These are phyloP conservation scores for Fusarium udum DNA, from an alignment of 2,329 filamentous ascomycete genomes.

Conservation along the genomic window DNA sequence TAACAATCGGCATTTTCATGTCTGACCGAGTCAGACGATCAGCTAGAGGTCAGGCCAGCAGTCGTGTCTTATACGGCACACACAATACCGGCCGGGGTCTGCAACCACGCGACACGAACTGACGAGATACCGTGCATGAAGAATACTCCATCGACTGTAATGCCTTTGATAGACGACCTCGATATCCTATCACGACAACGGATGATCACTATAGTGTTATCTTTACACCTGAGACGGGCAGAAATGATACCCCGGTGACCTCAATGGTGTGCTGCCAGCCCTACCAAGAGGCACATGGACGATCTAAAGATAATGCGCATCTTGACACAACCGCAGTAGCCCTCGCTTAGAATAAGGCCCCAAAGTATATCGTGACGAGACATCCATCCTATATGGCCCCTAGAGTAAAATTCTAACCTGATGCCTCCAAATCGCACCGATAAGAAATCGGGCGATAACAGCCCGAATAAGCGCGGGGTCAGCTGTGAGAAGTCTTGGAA, in stretches of 20 bases:
- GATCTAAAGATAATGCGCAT: not conserved
- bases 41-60: not conserved
- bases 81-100: not conserved
- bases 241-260: conserved; percentile 16
- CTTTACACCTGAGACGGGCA: not conserved
- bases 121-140: not conserved
- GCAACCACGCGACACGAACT: conserved; percentile 17
- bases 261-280: conserved; percentile 1
- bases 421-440: not conserved
- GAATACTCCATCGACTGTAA: not conserved
- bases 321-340: not conserved
- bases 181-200: not conserved
- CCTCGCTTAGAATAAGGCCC: not conserved
- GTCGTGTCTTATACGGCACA: conserved; percentile 15
- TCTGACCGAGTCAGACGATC: conserved; percentile 30
- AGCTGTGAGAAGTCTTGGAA: conserved; percentile 12
- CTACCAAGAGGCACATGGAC: conserved; percentile 4
- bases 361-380: not conserved
- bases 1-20: not conserved
- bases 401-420: not conserved
- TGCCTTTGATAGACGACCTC: not conserved
- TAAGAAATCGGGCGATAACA: conserved; percentile 29
- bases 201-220: conserved; percentile 18
- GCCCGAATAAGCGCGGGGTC: conserved; percentile 24
- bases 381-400: not conserved